phyloP scores from a whole-genome alignment of 2,329 filamentous ascomycete genomes.

The Fusarium tanahbumbuense region DNA sequence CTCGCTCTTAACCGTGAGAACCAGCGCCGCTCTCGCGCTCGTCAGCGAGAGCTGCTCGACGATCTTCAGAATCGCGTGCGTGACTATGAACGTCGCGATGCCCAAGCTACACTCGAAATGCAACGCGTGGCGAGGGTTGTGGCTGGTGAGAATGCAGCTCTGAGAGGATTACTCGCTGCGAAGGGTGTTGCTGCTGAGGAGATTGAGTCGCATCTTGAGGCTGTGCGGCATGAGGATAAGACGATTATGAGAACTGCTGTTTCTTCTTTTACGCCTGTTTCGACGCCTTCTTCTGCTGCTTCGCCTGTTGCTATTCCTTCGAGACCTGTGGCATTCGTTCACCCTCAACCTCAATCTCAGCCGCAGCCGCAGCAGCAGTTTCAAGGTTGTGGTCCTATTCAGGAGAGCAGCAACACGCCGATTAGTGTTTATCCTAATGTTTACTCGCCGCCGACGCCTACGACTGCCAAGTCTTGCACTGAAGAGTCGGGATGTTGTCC shows the following conservation, averaged over 20 bases:
- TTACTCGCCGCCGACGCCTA: conserved; percentile 7
- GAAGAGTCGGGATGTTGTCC: conserved; percentile 19
- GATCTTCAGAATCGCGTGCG: conserved; percentile 55
- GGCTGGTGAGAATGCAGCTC: conserved; percentile 55
- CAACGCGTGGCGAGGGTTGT: conserved; percentile 60
- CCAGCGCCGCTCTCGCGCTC: conserved; percentile 60
- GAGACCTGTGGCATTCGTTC: neutral
- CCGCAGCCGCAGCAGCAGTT: neutral
- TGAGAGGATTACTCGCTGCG: conserved; percentile 48
- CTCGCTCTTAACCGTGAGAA: conserved; percentile 54
- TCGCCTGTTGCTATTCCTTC: conserved; percentile 22
- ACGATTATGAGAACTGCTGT: neutral
- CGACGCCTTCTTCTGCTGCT: conserved; percentile 16
- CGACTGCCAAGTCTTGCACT: neutral
- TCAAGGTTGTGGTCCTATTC: neutral
- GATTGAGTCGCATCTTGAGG: conserved; percentile 37
- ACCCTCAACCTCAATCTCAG: too few species aligned
- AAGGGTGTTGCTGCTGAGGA: conserved; percentile 38
- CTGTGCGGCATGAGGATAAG: conserved; percentile 7
- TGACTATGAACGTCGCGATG: conserved; percentile 57
- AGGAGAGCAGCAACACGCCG: neutral
- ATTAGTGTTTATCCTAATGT: neutral
- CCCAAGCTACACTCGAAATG: conserved; percentile 60
- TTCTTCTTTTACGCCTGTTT: conserved; percentile 13
- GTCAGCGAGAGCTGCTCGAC: conserved; percentile 58